A percentile compares a stretch with the other conserved stretches of the same genome.
Conservation (phyloP, 495 filamentous ascomycete species). For the Hypoxylon crocopeplum region DNA sequence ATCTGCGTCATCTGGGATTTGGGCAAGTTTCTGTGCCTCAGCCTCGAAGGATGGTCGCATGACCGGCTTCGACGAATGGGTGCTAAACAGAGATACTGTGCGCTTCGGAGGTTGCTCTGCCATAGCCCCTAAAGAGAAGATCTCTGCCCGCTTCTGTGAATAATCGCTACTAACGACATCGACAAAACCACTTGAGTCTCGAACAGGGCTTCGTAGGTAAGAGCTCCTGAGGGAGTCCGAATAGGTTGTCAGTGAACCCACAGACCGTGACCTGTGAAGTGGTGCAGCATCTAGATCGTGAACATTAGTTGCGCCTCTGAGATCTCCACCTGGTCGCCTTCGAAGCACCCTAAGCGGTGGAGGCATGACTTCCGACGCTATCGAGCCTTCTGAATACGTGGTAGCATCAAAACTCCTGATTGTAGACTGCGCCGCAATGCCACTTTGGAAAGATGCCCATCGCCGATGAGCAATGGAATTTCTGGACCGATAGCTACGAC, state of each 20-base stretch:
- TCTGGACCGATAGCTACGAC: constrained; percentile 47
- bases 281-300: constrained; percentile 66
- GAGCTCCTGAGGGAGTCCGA: constrained; percentile 73
- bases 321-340: constrained; percentile 85
- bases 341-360: constrained; percentile 71
- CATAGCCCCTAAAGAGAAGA: constrained; percentile 65
- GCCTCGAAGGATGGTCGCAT: constrained; percentile 88
- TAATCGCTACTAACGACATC: constrained; percentile 52
- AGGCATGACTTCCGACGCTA: constrained; percentile 48
- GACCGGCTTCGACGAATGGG: constrained; percentile 76
- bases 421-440: constrained; percentile 64
- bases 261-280: constrained; percentile 69
- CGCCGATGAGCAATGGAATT: constrained; percentile 49
- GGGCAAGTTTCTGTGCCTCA: constrained; percentile 85
- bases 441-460: constrained; percentile 76
- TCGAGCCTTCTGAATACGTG: constrained; percentile 56
- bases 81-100: constrained; percentile 69
- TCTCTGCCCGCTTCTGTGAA: constrained; percentile 46
- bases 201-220: constrained; percentile 50
- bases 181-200: constrained; percentile 50
- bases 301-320: constrained; percentile 79
- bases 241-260: constrained; percentile 72
- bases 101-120: constrained; percentile 55
- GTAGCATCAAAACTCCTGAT: constrained; percentile 66
- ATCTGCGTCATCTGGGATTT: constrained; percentile 81